Evolutionary conservation across 148 eudicot species (phyloP).

Genomic region (Silene uniflora): DNA sequence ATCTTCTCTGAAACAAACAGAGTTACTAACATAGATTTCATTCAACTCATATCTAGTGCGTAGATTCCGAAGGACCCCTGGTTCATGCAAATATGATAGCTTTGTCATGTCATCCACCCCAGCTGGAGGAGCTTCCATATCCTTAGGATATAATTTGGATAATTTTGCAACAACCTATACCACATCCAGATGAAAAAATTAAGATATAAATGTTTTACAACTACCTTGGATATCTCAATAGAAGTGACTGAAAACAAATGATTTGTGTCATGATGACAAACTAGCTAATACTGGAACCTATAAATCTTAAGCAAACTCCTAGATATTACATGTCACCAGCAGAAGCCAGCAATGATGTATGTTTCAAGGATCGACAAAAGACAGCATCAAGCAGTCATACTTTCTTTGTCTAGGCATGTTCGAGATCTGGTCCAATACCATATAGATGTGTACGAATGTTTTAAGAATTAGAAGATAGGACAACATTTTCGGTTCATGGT

Average conservation of each 20-base stretch:
- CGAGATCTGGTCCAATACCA: not conserved
- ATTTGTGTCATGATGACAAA: not conserved
- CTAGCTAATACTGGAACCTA: not conserved
- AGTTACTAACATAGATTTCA: conserved; percentile 79
- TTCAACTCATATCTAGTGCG: conserved; percentile 90
- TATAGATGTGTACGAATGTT: not conserved
- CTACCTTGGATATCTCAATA: not conserved
- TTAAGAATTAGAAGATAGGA: not conserved
- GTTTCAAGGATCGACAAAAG: not conserved
- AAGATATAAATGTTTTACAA: not conserved
- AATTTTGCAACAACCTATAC: conserved; percentile 71
- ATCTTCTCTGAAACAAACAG: not conserved
- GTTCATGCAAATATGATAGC: conserved; percentile 92
- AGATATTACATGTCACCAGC: not conserved
- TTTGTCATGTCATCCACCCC: conserved; percentile 99
- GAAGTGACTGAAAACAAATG: not conserved
- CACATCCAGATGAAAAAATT: conserved; percentile 5
- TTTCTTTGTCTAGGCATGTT: not conserved
- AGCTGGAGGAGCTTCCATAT: conserved; percentile 92
- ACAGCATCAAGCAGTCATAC: conserved; percentile 1
- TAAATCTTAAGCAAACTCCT: not conserved
- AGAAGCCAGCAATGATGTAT: not conserved
- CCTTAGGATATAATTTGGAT: conserved; percentile 78
- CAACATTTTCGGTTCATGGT: not conserved
- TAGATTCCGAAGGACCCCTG: conserved; percentile 87